Evolutionary conservation across 2,329 filamentous ascomycete species (phyloP), one percentile per base, ranked within the genome.

Genomic region (Exophiala spinifera): DNA sequence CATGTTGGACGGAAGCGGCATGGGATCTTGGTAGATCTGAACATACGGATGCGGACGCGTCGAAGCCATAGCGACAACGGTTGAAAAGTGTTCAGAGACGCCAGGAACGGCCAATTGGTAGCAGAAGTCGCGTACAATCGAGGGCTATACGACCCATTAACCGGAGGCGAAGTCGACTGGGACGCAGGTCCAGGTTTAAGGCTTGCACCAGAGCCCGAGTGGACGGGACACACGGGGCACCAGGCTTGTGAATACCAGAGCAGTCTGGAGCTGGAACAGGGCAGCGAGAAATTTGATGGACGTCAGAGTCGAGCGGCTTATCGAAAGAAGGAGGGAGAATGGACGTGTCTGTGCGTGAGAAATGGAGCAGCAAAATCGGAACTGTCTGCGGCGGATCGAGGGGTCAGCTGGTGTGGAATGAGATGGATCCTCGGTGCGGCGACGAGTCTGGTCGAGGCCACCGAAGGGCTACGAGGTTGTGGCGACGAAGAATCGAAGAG

Each of bases 21-120:
- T 70, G 55, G 76, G 72, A 70, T 85, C 81, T 67, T 84, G 76
- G 67, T 80, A 82, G 68, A 82, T 80, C 65, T 83, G 77, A 70
- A 84, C 70, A 64, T 75, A 71, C 61, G 72, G 69, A 66, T 76
- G 75, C 55, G 59, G 61, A 65, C 63, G 63, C 61, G 63, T 65
- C 63, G 63, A 57, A 36, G 63, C 51, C 63, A 65, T 65, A 55
- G 43, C 55, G 56, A 47, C 50, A 31, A 48, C 45, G 20, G 46
- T 4, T 49, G 25, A 17, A 51, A 36, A 39, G 23, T 45, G 52
- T 49, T 50, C 52, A 53, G 37, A 50, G 21, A 50, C 44, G 51
- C 46, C 47, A 39, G 50, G 37, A 40, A 59, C 49, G 42, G 31
- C 40, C 40, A 47, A 49, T 46, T 52, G 54, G 36, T 48, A 53